Conservation (phyloP, 805 yeast genomes). For the Jamesozyma hellenica region DNA sequence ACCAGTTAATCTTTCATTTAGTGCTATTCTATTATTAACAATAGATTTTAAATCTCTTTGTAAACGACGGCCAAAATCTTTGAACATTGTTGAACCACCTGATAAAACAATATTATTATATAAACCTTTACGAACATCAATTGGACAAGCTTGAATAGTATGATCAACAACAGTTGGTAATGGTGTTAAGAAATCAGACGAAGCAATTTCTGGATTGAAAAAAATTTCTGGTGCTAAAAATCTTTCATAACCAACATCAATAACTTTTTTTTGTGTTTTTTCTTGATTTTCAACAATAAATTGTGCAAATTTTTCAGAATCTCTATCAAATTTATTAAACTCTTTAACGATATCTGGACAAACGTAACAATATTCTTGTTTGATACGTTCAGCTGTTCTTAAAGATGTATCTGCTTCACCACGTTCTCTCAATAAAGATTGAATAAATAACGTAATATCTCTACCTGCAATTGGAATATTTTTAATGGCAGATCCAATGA, state of each 20-base stretch:
- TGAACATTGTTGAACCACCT: conserved; percentile 98
- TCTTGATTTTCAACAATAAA: conserved; percentile 74
- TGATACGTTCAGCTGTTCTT: conserved; percentile 92
- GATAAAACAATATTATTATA: conserved; percentile 91
- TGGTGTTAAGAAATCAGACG: conserved; percentile 91
- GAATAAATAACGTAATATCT: conserved; percentile 90
- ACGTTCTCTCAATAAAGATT: conserved; percentile 87
- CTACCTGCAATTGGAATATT: conserved; percentile 98
- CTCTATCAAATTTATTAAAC: conserved; percentile 87
- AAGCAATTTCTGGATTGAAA: conserved; percentile 94
- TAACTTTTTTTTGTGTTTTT: conserved; percentile 50
- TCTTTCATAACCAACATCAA: conserved; percentile 95
- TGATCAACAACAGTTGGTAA: conserved; percentile 92
- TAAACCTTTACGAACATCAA: conserved; percentile 93
- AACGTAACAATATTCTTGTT: conserved; percentile 94
- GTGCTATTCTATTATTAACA: conserved; percentile 80
- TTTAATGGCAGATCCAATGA: conserved; percentile 93
- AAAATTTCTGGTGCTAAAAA: conserved; percentile 98
- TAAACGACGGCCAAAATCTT: conserved; percentile 93
- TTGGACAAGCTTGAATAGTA: conserved; percentile 90
- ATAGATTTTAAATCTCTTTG: conserved; percentile 86
- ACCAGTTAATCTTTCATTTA: conserved; percentile 66
- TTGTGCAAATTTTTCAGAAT: conserved; percentile 88
- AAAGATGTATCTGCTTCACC: conserved; percentile 91
- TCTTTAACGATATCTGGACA: conserved; percentile 97